These are phyloP conservation scores for Fusarium buxicola DNA, from an alignment of 2,329 filamentous ascomycete genomes.

Conservation along the genomic window DNA sequence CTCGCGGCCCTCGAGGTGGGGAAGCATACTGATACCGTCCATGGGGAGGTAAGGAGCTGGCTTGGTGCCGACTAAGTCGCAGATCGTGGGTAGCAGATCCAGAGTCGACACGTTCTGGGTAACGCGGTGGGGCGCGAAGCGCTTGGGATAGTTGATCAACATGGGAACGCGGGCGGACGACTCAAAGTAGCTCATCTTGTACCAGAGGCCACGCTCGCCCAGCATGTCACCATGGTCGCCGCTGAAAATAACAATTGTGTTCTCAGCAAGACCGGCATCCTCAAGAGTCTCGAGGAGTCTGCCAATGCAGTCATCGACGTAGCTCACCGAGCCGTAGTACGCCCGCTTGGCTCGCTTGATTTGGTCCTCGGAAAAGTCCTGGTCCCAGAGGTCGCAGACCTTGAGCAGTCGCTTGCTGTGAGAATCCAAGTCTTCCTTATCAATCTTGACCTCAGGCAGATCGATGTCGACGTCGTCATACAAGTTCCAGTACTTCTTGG, in stretches of 20 bases:
- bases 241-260: constrained; percentile 92
- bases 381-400: constrained; percentile 87
- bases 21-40: constrained; percentile 84
- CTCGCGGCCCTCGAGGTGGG: constrained; percentile 74
- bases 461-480: constrained; percentile 92
- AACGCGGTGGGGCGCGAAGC: constrained; percentile 80
- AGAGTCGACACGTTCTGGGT: constrained; percentile 89
- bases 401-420: constrained; percentile 89
- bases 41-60: constrained; percentile 79
- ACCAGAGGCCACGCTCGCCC: constrained; percentile 91
- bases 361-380: constrained; percentile 85
- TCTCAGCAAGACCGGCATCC: constrained; percentile 81
- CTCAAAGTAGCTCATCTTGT: constrained; percentile 99
- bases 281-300: constrained; percentile 82
- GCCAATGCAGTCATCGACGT: constrained; percentile 93
- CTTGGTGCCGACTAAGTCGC: constrained; percentile 81
- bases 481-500: constrained; percentile 91
- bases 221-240: constrained; percentile 98
- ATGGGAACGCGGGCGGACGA: constrained; percentile 90
- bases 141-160: constrained; percentile 82
- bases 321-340: constrained; percentile 93
- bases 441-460: constrained; percentile 80
- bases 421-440: constrained; percentile 83
- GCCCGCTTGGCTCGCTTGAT: constrained; percentile 87
- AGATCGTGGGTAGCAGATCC: constrained; percentile 89